These are phyloP conservation scores for Candida insectorum DNA, from an alignment of 805 yeast genomes.

Conservation along the genomic window DNA sequence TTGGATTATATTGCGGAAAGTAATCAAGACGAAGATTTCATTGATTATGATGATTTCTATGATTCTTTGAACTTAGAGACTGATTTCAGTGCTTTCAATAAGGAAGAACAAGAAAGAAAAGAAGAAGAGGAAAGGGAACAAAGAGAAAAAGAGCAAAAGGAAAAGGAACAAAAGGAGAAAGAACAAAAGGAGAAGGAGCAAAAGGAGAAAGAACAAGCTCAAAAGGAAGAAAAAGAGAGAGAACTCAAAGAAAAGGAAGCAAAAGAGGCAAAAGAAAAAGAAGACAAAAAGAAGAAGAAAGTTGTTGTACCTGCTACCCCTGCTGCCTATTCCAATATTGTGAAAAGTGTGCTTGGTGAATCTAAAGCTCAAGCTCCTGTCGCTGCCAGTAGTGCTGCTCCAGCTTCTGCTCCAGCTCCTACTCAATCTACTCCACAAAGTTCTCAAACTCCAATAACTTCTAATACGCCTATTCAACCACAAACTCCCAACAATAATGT, in stretches of 20 bases:
- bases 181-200: conserved; percentile 12
- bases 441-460: conserved; percentile 4
- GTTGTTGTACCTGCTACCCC: conserved; percentile 9
- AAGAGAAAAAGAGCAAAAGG: conserved; percentile 4
- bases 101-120: conserved; percentile 13
- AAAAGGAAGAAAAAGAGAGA: conserved; percentile 5
- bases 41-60: conserved; percentile 90
- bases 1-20: conserved; percentile 90
- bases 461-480: too few relatives aligned
- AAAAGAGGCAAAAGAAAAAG: conserved; percentile 3
- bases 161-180: conserved; percentile 10
- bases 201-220: conserved; percentile 5
- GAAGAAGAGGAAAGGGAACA: conserved; percentile 10
- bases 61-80: conserved; percentile 70
- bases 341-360: conserved; percentile 8
- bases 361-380: conserved; percentile 4
- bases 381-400: conserved; percentile 6
- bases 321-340: conserved; percentile 10
- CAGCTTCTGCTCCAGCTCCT: background rate
- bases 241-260: conserved; percentile 3
- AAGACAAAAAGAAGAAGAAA: conserved; percentile 9
- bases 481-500: too few relatives aligned
- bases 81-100: conserved; percentile 19
- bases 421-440: conserved; percentile 1
- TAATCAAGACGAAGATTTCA: conserved; percentile 88